phyloP scores from a whole-genome alignment of 768 basidiomycete genomes.

The Pisolithus orientalis region DNA sequence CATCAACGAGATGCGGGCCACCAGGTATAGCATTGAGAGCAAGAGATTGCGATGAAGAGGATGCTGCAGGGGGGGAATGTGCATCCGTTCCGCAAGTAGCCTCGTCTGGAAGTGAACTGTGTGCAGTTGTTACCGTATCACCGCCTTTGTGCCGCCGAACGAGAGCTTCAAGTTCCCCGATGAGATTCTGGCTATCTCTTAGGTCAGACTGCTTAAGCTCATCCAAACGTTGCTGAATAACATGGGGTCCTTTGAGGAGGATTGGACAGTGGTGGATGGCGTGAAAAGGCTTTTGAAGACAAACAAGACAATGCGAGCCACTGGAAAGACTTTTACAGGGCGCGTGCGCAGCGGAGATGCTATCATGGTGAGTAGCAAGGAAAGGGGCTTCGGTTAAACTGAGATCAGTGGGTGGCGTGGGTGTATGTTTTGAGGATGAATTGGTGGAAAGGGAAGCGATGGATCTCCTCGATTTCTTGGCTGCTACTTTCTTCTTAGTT shows the following conservation, averaged over 20 bases:
- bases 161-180: conserved; percentile 36
- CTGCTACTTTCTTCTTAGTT: neutral
- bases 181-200: conserved; percentile 23
- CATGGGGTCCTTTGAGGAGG: conserved; percentile 35
- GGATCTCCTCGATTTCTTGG: neutral
- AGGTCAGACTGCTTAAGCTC: conserved; percentile 30
- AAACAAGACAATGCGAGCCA: conserved; percentile 36
- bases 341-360: too few relatives aligned
- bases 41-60: conserved; percentile 1
- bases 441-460: neutral
- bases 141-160: conserved; percentile 12
- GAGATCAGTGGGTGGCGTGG: neutral
- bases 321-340: neutral
- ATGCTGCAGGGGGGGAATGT: conserved; percentile 1
- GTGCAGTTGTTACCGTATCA: conserved; percentile 9
- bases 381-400: neutral
- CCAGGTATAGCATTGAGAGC: conserved; percentile 18
- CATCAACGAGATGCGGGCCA: conserved; percentile 30
- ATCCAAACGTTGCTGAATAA: conserved; percentile 40
- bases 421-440: too few relatives aligned
- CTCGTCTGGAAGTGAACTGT: conserved; percentile 3
- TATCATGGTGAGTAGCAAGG: neutral
- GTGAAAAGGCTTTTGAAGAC: conserved; percentile 39
- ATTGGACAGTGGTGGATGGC: conserved; percentile 44
- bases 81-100: neutral